These are phyloP conservation scores for Chalaropsis ovoidea DNA, from an alignment of 2,329 filamentous ascomycete species.

Conservation along the genomic window DNA sequence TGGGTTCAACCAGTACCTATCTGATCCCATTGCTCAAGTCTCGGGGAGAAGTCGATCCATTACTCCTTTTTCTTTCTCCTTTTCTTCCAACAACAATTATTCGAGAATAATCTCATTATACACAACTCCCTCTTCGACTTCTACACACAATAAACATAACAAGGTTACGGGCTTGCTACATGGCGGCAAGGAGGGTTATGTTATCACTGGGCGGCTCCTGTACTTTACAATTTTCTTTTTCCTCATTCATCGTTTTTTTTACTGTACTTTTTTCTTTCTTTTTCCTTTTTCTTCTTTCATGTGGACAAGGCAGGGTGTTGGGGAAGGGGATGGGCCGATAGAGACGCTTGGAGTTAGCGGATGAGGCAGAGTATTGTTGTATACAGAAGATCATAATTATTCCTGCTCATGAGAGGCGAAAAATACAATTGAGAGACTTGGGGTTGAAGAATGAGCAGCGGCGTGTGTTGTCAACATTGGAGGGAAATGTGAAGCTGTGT, in stretches of 20 bases:
- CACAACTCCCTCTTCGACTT: background rate
- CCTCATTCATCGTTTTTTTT: background rate
- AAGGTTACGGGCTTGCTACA: background rate
- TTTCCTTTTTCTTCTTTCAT: conserved; percentile 15
- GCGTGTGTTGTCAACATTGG: no score
- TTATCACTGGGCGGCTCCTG: conserved; percentile 13
- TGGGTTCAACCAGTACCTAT: background rate
- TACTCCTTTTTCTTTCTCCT: conserved; percentile 17
- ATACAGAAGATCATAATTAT: conserved; percentile 10
- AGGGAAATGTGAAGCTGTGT: no score
- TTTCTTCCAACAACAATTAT: background rate
- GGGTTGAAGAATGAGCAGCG: no score
- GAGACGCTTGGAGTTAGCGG: conserved; percentile 1
- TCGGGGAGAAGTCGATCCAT: background rate
- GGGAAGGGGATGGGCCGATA: background rate
- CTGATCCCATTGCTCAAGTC: background rate
- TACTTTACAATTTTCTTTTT: conserved; percentile 13
- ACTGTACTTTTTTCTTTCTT: conserved; percentile 6
- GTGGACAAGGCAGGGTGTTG: background rate
- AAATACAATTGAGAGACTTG: background rate
- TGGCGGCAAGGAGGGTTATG: background rate
- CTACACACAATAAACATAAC: conserved; percentile 9
- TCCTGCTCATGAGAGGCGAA: conserved; percentile 6
- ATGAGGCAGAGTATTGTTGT: background rate
- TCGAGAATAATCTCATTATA: background rate